Evolutionary conservation across 768 basidiomycete species (phyloP), one percentile per base, ranked within the genome.

Genomic region (Lactarius indigo): DNA sequence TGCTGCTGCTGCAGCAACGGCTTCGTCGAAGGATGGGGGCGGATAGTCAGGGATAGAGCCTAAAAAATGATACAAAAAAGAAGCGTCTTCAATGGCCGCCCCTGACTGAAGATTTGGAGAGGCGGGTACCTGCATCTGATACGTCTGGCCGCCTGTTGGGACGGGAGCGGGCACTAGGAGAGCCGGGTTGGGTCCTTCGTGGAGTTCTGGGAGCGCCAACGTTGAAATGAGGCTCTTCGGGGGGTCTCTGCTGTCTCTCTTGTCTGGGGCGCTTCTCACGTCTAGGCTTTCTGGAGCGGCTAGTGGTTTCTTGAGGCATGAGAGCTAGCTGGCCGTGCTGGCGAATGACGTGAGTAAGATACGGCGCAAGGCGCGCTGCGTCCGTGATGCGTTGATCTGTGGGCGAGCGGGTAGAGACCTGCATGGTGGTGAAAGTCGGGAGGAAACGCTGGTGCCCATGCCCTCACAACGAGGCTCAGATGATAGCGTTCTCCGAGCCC

Each of bases 1-100:
- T 2, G 75, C 70, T 26, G 73, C 69, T 3, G 44, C 44, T 5
- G 75, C 70, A 9, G 73, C 70, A 13, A 78, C 71, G n/a, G 87
- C 87, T 75, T 92, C 90, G 67, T 86, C 85, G 70, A 91, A 90
- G 15, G 89, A 85, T 31, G 91, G 90, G 15, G 91, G 91, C 8
- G 87, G 88, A 72, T 88, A 89, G 73, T 90, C 83, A 31, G 86
- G 84, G 57, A 80, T 77, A 33, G 68, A 56, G 33, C 47, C 69
- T 72, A 73, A 39, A 54, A 39, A 17, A 39, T 13, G 15, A 39
- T 39, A 3, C 12, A 5, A 35, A 20, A 28, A 63, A 50, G 41
- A 50, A 39, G 35, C 31, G 15, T 9, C 41, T 62, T 69, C 57
- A 30, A 42, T 55, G 41, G 33, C 31, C 50, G 62, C 58, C 42